Evolutionary conservation across 164 flowering plant species (phyloP).

Genomic region (Magnolia changhungtana): DNA sequence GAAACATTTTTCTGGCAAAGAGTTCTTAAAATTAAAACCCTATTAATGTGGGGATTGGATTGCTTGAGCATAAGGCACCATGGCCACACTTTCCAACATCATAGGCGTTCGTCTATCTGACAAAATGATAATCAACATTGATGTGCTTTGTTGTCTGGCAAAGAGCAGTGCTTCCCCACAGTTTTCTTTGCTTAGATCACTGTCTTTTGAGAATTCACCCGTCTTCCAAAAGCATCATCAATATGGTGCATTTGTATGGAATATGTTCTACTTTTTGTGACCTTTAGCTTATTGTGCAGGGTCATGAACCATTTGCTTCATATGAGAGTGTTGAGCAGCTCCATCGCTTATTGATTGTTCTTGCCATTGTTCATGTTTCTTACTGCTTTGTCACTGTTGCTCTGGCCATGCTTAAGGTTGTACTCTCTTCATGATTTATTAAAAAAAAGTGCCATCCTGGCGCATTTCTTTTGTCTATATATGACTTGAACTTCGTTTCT

Average conservation of each 20-base stretch:
- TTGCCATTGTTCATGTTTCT: constrained; percentile 67
- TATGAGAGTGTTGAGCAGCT: constrained; percentile 89
- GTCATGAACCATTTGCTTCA: constrained; percentile 73
- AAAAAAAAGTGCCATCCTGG: not conserved
- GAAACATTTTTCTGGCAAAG: too few relatives aligned
- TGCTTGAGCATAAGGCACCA: too few relatives aligned
- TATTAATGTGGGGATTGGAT: too few relatives aligned
- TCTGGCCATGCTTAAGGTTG: constrained; percentile 82
- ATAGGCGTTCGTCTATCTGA: too few relatives aligned
- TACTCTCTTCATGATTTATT: constrained; percentile 1
- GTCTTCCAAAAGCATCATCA: too few relatives aligned
- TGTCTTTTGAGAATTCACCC: too few relatives aligned
- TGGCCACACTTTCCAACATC: too few relatives aligned
- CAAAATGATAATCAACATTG: too few relatives aligned
- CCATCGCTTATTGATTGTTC: constrained; percentile 76
- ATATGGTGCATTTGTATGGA: not conserved
- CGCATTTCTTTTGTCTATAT: not conserved
- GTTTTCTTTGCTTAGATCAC: too few relatives aligned
- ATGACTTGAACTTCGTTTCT: not conserved
- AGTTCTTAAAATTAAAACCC: too few relatives aligned
- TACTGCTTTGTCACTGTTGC: constrained; percentile 64
- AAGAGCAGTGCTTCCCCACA: too few relatives aligned
- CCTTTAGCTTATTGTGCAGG: constrained; percentile 40
- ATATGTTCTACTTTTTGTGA: not conserved
- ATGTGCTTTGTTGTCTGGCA: too few relatives aligned